Conservation (phyloP, 345 rosid genomes). For the Melastoma malabathricum region DNA sequence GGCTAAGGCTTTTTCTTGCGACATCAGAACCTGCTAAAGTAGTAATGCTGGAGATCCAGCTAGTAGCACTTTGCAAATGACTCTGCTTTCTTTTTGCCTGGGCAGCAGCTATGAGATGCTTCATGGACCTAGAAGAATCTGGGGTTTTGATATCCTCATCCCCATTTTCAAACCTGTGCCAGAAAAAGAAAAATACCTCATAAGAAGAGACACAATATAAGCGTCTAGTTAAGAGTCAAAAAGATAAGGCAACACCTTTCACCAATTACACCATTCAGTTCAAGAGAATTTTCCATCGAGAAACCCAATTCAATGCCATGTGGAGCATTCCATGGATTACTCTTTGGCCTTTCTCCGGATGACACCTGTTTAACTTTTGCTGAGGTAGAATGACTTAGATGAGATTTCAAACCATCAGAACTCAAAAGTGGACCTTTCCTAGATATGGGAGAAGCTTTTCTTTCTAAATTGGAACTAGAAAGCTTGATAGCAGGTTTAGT, state of each 20-base stretch:
- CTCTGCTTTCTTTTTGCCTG: constrained; percentile 81
- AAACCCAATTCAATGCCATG: constrained; percentile 21
- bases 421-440: constrained; percentile 22
- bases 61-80: constrained; percentile 36
- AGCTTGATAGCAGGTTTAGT: constrained; percentile 29
- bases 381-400: constrained; percentile 26
- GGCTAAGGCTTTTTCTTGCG: constrained; percentile 40
- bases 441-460: constrained; percentile 28
- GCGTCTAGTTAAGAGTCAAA: constrained; percentile 6
- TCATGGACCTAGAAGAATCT: constrained; percentile 58
- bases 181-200: no score
- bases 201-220: background rate
- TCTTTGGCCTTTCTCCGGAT: constrained; percentile 38
- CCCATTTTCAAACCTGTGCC: constrained; percentile 3
- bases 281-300: constrained; percentile 25
- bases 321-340: constrained; percentile 30
- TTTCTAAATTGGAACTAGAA: constrained; percentile 24
- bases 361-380: constrained; percentile 33
- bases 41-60: constrained; percentile 30
- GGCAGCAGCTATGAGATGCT: constrained; percentile 87
- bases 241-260: constrained; percentile 28
- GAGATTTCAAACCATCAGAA: constrained; percentile 25
- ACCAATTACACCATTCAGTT: constrained; percentile 18
- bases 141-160: constrained; percentile 35
- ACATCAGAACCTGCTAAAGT: constrained; percentile 19